These are phyloP conservation scores for Plantago elongata DNA, from an alignment of 257 asterid genomes.

Conservation along the genomic window DNA sequence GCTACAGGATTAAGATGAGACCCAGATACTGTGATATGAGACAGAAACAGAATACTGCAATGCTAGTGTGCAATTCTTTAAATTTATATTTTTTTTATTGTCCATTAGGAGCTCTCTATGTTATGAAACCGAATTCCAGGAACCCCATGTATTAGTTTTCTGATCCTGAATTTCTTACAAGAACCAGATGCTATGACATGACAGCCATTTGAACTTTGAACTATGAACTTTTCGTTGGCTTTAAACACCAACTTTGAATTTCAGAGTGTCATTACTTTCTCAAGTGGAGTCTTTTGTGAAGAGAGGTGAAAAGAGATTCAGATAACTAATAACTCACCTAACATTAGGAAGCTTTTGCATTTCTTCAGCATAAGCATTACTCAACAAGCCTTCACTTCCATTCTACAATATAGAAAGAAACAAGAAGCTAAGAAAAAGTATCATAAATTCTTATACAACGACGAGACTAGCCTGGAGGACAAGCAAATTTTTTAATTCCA, in stretches of 20 bases:
- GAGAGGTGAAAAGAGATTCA: background rate
- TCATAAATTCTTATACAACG: no score
- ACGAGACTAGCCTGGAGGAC: no score
- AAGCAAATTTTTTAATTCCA: no score
- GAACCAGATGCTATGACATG: slow-evolving; percentile 12
- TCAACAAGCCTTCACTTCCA: slow-evolving; percentile 84
- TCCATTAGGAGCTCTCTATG: background rate
- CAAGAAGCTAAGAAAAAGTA: slow-evolving; percentile 1
- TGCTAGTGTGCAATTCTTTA: background rate
- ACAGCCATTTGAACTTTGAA: slow-evolving; percentile 15
- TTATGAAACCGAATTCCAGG: no score
- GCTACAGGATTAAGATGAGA: slow-evolving; percentile 14
- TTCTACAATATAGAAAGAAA: slow-evolving; percentile 51
- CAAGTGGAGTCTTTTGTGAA: background rate
- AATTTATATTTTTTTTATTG: no score
- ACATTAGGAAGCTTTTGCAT: slow-evolving; percentile 65
- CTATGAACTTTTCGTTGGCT: background rate
- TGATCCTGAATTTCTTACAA: slow-evolving; percentile 16
- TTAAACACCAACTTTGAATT: slow-evolving; percentile 12
- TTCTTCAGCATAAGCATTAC: slow-evolving; percentile 66
- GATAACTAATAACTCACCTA: slow-evolving; percentile 42
- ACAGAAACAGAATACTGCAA: slow-evolving; percentile 2
- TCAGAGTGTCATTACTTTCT: background rate
- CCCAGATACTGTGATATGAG: background rate
- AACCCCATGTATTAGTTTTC: background rate